Evolutionary conservation across 352 stramenopile species (phyloP).

Genomic region (Phytophthora capsici): DNA sequence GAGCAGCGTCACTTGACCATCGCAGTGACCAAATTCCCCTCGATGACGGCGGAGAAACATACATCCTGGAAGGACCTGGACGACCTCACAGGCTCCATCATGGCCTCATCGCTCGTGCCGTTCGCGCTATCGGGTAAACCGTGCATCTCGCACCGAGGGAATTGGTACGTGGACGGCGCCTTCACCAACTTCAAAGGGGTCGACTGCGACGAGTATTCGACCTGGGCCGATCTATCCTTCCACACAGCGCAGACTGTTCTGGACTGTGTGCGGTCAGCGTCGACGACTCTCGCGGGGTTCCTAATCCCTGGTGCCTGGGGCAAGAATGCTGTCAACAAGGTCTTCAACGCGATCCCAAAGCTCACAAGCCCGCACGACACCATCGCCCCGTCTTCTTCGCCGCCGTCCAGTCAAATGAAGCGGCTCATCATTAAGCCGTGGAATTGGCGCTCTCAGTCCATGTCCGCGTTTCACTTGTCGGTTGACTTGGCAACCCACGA

Average conservation of each 20-base stretch:
- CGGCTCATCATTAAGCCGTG: slow-evolving; percentile 67
- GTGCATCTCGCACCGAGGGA: slow-evolving; percentile 62
- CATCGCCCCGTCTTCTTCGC: slow-evolving; percentile 35
- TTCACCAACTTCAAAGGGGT: slow-evolving; percentile 81
- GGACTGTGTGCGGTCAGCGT: slow-evolving; percentile 44
- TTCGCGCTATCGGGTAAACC: slow-evolving; percentile 70
- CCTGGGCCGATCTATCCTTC: slow-evolving; percentile 59
- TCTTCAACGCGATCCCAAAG: slow-evolving; percentile 52
- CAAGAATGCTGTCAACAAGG: slow-evolving; percentile 53
- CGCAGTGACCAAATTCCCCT: slow-evolving; percentile 70
- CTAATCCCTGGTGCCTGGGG: slow-evolving; percentile 48
- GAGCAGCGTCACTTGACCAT: slow-evolving; percentile 52
- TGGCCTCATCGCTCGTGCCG: slow-evolving; percentile 69
- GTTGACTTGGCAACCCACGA: slow-evolving; percentile 60
- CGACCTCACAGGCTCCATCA: slow-evolving; percentile 70
- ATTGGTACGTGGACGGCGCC: slow-evolving; percentile 77
- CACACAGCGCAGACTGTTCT: slow-evolving; percentile 56
- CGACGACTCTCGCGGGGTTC: slow-evolving; percentile 45
- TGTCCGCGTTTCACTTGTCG: slow-evolving; percentile 64
- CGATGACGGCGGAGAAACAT: slow-evolving; percentile 58
- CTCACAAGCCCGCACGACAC: slow-evolving; percentile 57
- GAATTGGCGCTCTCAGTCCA: slow-evolving; percentile 62
- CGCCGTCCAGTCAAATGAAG: slow-evolving; percentile 16
- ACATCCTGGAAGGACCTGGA: slow-evolving; percentile 62
- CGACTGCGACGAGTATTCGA: slow-evolving; percentile 66